Evolutionary conservation across 352 stramenopile species (phyloP), one percentile per base, ranked within the genome.

Genomic region (Phytophthora pistaciae): DNA sequence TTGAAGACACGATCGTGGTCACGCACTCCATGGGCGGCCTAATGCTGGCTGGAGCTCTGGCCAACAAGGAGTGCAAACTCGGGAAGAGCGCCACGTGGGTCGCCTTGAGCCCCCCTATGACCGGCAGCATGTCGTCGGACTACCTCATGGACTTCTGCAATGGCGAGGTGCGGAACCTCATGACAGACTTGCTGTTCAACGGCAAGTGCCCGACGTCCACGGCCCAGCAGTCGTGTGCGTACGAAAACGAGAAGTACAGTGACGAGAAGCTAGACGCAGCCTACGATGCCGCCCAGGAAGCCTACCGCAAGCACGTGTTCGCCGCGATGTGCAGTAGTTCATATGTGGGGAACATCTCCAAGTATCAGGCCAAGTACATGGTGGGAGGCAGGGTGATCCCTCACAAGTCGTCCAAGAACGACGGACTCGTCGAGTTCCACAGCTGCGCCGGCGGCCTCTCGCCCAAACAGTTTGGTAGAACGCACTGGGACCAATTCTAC

Each of bases 1-100:
- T 82, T 56, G 63, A 80, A 49, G 56, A 84, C 58, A 75, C 77
- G 7, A 78, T 84, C 38, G 46, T 87, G 3, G 74, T 87, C 8
- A 75, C 68, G 0, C 77, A 87, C 38, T 87, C 79, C 3, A 84
- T 84, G 74, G 77, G 77, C 21, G 77, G 74, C 29, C 56, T 84
- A 10, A 70, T 74, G 64, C 46, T 77, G 27, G 70, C 70, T 25
- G 70, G 59, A 2, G 70, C 70, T 3, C 59, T 77, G 16, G 65
- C 55, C 13, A 70, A 68, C 31, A 31, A 50, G 14, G 42, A 66
- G 44, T 77, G 70, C 18, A 52, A 13, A 21, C 70, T 77, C 4
- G 58, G 3, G 4, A n/a, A 61, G 16, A 74, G 58, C 27, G 71
- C 79, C 0, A 71, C 63, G n/a, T 84, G 77, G 77, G 55, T 84